These are phyloP conservation scores for Aaosphaeria pasadenensis DNA, from an alignment of 2,329 filamentous ascomycete genomes.

Conservation along the genomic window DNA sequence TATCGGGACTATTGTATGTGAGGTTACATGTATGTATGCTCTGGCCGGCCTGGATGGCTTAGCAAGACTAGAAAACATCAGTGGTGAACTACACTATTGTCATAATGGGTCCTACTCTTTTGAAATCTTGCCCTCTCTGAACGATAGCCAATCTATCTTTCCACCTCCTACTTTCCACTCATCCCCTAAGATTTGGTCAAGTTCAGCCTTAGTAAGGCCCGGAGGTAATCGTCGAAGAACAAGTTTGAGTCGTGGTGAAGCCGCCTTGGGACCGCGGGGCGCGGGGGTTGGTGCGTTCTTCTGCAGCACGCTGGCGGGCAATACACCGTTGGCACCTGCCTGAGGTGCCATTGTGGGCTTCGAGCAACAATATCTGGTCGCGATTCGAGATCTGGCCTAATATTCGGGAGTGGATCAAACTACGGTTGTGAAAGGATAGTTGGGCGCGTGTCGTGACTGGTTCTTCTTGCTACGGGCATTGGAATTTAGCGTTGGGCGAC, in stretches of 20 bases:
- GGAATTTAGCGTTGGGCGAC: too few relatives aligned
- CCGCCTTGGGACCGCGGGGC: constrained; percentile 37
- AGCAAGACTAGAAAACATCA: constrained; percentile 43
- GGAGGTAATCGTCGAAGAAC: constrained; percentile 82
- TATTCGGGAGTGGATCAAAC: too few relatives aligned
- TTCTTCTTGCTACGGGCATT: too few relatives aligned
- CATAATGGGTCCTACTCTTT: constrained; percentile 63
- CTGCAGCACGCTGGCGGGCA: constrained; percentile 36
- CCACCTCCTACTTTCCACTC: constrained; percentile 80
- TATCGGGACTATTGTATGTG: constrained; percentile 62
- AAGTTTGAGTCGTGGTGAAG: constrained; percentile 72
- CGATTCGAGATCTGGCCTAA: too few relatives aligned
- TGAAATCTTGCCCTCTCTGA: constrained; percentile 71
- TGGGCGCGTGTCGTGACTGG: too few relatives aligned
- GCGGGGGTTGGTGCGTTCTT: constrained; percentile 29
- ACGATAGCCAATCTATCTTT: constrained; percentile 82
- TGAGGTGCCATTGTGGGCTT: constrained; percentile 23
- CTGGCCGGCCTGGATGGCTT: constrained; percentile 80
- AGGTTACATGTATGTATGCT: constrained; percentile 79
- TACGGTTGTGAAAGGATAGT: too few relatives aligned
- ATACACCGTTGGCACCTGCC: constrained; percentile 35
- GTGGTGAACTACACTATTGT: not conserved
- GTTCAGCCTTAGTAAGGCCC: constrained; percentile 77
- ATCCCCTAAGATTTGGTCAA: constrained; percentile 66
- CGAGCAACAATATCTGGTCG: too few relatives aligned